These are phyloP conservation scores for Benincasa hispida DNA, from an alignment of 306 rosid genomes.

Conservation along the genomic window DNA sequence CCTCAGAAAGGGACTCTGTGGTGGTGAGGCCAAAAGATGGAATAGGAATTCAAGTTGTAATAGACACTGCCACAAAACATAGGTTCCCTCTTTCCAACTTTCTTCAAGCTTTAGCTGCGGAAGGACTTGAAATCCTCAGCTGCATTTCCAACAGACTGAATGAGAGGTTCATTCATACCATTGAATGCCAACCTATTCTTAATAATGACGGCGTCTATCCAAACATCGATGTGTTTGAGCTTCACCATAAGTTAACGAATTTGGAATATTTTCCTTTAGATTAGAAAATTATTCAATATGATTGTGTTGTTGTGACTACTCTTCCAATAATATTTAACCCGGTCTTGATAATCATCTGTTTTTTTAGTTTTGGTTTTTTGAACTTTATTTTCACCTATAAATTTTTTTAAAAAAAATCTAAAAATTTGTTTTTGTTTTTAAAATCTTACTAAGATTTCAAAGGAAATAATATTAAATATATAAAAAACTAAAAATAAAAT, in stretches of 20 bases:
- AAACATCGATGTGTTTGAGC: neutral
- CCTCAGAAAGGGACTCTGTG: neutral
- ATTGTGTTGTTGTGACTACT: too few relatives aligned
- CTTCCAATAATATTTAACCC: too few relatives aligned
- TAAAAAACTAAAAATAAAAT: too few relatives aligned
- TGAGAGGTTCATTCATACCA: neutral
- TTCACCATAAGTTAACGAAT: neutral
- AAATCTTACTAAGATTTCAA: too few relatives aligned
- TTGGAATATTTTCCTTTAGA: neutral
- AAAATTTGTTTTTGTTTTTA: too few relatives aligned
- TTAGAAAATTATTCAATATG: too few relatives aligned
- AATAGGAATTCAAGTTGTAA: constrained; percentile 19
- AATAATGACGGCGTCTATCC: neutral
- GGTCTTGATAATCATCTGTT: too few relatives aligned
- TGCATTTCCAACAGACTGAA: neutral
- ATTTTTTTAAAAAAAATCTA: too few relatives aligned
- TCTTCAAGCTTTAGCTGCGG: constrained; percentile 12
- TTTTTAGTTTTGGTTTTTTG: too few relatives aligned
- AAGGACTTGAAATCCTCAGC: constrained; percentile 20
- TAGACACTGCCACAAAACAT: constrained; percentile 14
- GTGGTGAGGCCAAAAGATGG: neutral
- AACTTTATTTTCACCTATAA: too few relatives aligned
- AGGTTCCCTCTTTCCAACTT: constrained; percentile 24
- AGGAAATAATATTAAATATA: too few relatives aligned
- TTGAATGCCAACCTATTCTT: neutral